phyloP scores from a whole-genome alignment of 2,329 filamentous ascomycete species.

The Spiromastix sp. region DNA sequence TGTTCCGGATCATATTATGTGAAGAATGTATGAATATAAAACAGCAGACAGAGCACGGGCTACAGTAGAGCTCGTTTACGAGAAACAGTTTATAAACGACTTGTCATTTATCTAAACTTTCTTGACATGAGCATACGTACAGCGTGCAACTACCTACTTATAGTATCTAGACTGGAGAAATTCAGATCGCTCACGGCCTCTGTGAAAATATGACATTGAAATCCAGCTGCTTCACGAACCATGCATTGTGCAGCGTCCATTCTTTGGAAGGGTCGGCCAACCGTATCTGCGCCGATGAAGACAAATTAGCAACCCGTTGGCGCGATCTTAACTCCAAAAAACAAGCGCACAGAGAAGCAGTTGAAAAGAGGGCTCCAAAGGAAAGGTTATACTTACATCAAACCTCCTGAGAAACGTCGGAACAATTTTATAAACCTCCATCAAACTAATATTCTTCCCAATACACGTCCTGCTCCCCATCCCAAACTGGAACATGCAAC shows the following conservation, averaged over 20 bases:
- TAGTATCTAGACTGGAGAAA: too few relatives aligned
- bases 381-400: slow-evolving; percentile 28
- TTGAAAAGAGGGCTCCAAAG: neutral
- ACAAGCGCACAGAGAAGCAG: neutral
- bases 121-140: too few relatives aligned
- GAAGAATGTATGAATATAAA: too few relatives aligned
- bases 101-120: too few relatives aligned
- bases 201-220: slow-evolving; percentile 16
- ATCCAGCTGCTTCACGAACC: slow-evolving; percentile 36
- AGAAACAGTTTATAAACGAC: too few relatives aligned
- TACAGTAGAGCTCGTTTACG: too few relatives aligned
- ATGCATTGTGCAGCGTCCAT: slow-evolving; percentile 41
- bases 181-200: too few relatives aligned
- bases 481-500: slow-evolving; percentile 45
- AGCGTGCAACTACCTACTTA: too few relatives aligned
- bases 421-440: slow-evolving; percentile 18
- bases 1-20: too few relatives aligned
- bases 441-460: slow-evolving; percentile 25
- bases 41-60: too few relatives aligned
- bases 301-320: neutral
- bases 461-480: slow-evolving; percentile 44
- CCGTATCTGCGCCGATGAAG: slow-evolving; percentile 1
- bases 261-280: slow-evolving; percentile 10
- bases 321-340: neutral
- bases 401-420: slow-evolving; percentile 38